phyloP scores from a whole-genome alignment of 805 yeast genomes.

The Ogataea naganishii region DNA sequence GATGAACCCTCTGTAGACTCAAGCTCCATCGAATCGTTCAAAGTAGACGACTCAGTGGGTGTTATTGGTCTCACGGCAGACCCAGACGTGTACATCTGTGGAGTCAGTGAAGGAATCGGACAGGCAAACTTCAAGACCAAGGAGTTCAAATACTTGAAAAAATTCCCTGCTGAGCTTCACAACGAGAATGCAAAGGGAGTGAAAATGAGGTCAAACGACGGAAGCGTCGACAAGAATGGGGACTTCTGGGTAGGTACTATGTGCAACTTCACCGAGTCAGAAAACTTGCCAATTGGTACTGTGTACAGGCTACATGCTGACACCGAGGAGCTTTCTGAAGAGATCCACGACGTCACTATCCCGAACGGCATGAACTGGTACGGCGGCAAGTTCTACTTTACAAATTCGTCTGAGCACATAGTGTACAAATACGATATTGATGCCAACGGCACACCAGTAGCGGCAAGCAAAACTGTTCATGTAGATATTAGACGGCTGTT shows the following conservation, averaged over 20 bases:
- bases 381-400: conserved; percentile 36
- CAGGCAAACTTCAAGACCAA: conserved; percentile 34
- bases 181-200: conserved; percentile 15
- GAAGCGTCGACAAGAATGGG: conserved; percentile 70
- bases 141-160: conserved; percentile 26
- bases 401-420: conserved; percentile 40
- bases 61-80: conserved; percentile 61
- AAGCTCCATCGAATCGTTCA: conserved; percentile 24
- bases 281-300: conserved; percentile 42
- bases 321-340: conserved; percentile 18
- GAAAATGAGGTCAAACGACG: conserved; percentile 68
- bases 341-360: conserved; percentile 36
- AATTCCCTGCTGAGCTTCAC: conserved; percentile 32
- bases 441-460: conserved; percentile 20
- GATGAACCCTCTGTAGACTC: conserved; percentile 11
- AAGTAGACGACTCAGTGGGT: conserved; percentile 44
- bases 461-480: conserved; percentile 28
- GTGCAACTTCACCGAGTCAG: conserved; percentile 28
- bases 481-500: conserved; percentile 22
- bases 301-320: conserved; percentile 33
- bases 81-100: conserved; percentile 46
- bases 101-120: conserved; percentile 59
- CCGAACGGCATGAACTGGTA: conserved; percentile 71
- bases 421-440: conserved; percentile 36
- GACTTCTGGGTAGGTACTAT: conserved; percentile 76